Evolutionary conservation across 2,329 filamentous ascomycete genomes (phyloP).

Genomic region (Stagonosporopsis cucurbitacearum): DNA sequence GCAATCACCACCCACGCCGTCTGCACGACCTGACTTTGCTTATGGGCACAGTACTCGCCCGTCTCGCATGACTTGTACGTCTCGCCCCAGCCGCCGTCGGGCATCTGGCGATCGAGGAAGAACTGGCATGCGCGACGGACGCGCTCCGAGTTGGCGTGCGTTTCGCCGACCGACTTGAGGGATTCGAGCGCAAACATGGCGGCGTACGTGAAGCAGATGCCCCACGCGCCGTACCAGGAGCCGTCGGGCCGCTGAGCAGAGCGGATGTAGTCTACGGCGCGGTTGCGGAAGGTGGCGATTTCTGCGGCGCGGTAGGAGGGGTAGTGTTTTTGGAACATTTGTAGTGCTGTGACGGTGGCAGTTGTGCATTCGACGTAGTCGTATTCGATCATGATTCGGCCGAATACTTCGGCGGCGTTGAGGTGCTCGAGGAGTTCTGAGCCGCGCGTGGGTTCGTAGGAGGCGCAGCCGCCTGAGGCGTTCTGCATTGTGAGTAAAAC

Average conservation of each 20-base stretch:
- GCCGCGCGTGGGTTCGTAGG: slow-evolving; percentile 85
- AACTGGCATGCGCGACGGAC: slow-evolving; percentile 83
- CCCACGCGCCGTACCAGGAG: slow-evolving; percentile 98
- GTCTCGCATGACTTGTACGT: slow-evolving; percentile 86
- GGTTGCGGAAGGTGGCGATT: slow-evolving; percentile 73
- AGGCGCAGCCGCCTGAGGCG: slow-evolving; percentile 80
- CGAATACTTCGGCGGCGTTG: slow-evolving; percentile 96
- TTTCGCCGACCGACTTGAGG: slow-evolving; percentile 80
- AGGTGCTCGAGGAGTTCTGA: slow-evolving; percentile 80
- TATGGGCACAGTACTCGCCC: slow-evolving; percentile 76
- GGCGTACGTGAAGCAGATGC: slow-evolving; percentile 97
- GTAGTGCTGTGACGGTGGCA: slow-evolving; percentile 86
- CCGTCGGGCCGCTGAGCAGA: slow-evolving; percentile 78
- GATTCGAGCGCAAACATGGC: slow-evolving; percentile 95
- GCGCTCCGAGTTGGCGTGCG: slow-evolving; percentile 73
- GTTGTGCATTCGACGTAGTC: slow-evolving; percentile 98
- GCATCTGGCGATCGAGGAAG: slow-evolving; percentile 80
- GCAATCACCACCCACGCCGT: slow-evolving; percentile 89
- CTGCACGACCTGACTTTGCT: slow-evolving; percentile 87
- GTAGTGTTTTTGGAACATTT: slow-evolving; percentile 80
- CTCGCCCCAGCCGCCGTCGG: slow-evolving; percentile 96
- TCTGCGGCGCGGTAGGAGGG: slow-evolving; percentile 79
- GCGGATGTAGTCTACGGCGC: slow-evolving; percentile 84
- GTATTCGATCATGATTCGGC: slow-evolving; percentile 97
- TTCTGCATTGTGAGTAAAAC: slow-evolving; percentile 94